A percentile compares a stretch with the other conserved stretches of the same genome.
Conservation (phyloP, 257 asterid species). For the Sherardia arvensis region DNA sequence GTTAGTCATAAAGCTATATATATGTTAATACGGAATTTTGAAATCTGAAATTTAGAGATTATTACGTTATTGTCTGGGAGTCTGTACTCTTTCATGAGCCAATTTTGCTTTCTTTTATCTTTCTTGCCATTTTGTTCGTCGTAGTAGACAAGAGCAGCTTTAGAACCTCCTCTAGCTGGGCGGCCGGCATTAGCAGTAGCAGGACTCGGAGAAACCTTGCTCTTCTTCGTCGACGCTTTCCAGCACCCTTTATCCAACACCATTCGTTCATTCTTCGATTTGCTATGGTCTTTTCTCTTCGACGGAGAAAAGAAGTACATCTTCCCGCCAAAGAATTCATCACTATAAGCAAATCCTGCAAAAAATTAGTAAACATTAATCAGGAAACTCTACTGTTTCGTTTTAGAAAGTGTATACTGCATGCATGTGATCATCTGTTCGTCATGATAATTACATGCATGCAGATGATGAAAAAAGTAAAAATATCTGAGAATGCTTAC, state of each 20-base stretch:
- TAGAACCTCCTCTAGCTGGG: too few relatives aligned
- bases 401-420: too few relatives aligned
- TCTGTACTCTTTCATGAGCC: not conserved
- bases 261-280: not conserved
- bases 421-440: too few relatives aligned
- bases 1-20: too few relatives aligned
- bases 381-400: not conserved
- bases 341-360: not conserved
- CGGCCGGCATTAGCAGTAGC: not conserved
- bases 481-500: too few relatives aligned
- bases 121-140: not conserved
- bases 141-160: not conserved
- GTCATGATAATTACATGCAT: too few relatives aligned
- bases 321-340: not conserved
- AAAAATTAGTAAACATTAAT: too few relatives aligned
- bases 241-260: not conserved
- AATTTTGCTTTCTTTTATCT: not conserved
- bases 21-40: too few relatives aligned
- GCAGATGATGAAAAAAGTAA: too few relatives aligned
- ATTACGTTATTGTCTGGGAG: not conserved
- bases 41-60: too few relatives aligned
- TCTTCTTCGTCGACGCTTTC: not conserved
- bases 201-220: not conserved
- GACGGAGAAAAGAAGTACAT: not conserved
- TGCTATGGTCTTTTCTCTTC: not conserved